Evolutionary conservation across 805 yeast species (phyloP), one percentile per base, ranked within the genome.

Genomic region (Zygoascus flipseniorum): DNA sequence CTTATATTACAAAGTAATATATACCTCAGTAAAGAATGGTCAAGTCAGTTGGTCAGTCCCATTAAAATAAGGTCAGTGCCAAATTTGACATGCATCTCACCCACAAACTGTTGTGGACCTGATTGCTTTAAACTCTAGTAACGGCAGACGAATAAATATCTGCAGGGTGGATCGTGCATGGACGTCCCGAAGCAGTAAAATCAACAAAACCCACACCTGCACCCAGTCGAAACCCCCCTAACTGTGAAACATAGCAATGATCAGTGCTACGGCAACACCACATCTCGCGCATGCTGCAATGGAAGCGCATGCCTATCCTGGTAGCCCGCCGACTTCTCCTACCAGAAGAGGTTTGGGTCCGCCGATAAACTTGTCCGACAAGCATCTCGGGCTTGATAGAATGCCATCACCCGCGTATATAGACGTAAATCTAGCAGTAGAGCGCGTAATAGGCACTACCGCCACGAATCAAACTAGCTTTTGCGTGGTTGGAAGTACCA

Each of bases 381-480:
- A n/a, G 4, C 39, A 11, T 35, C 4, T n/a, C 39, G 16, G 13
- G 8, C 16, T 35, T 10, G 39, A 35, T 8, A 35, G 39, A 35
- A 35, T 35, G 39, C 39, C 39, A 4, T 42, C 44, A 18, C 20
- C 26, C 16, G 20, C 20, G 5, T 10, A 10, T 11, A 18, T 14
- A 10, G 44, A 42, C 26, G 26, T 42, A 8, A 42, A 42, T 16
- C 26, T 42, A 14, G 20, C 44, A 18, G 18, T 42, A 14, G 20
- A 42, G 20, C 44, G 20, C 13, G 55, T 62, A 9, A 52, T 61
- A 10, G 65, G 65, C n/a, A 54, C 62, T 2, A 56, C 64, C 1
- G 61, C 65, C 8, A 28, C 50, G 2, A 45, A 56, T 20, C 43
- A 45, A n/a, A 39, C 56, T 11, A 47, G 52, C 31, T 53, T 58